Evolutionary conservation across 2,329 filamentous ascomycete species (phyloP).

Genomic region (Didymella pomorum): DNA sequence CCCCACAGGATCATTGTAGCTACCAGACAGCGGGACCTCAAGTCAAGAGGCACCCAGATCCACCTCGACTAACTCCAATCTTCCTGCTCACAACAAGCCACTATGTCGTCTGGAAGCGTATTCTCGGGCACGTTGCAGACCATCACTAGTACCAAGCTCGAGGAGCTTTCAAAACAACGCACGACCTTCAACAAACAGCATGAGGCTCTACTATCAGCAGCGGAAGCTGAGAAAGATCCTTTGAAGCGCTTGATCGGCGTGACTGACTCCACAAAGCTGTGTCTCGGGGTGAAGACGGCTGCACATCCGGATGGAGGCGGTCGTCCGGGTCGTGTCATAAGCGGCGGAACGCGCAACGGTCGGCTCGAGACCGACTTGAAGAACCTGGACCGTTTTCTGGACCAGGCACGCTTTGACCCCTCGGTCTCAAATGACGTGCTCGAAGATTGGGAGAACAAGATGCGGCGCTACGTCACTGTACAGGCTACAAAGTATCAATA

Average conservation of each 20-base stretch:
- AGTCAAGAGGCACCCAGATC: not conserved
- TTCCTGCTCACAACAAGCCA: not conserved
- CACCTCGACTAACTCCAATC: no score
- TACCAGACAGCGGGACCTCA: not conserved
- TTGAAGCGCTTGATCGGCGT: conserved; percentile 38
- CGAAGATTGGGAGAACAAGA: conserved; percentile 41
- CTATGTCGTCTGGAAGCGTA: conserved; percentile 42
- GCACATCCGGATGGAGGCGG: conserved; percentile 18
- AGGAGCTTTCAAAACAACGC: conserved; percentile 49
- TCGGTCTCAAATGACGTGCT: conserved; percentile 47
- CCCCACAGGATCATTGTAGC: no score
- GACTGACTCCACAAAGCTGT: conserved; percentile 40
- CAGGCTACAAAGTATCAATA: conserved; percentile 50
- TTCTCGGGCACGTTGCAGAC: conserved; percentile 48
- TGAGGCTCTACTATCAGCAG: conserved; percentile 24
- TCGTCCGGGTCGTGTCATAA: conserved; percentile 29
- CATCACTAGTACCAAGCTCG: conserved; percentile 48
- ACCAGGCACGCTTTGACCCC: conserved; percentile 49
- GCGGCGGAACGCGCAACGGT: conserved; percentile 28
- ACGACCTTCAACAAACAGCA: conserved; percentile 43
- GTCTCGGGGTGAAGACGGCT: conserved; percentile 36
- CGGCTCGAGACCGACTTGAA: conserved; percentile 40
- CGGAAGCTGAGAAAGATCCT: conserved; percentile 27
- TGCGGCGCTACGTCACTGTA: conserved; percentile 43
- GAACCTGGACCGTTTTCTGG: conserved; percentile 48